These are phyloP conservation scores for Mycena pura DNA, from an alignment of 768 basidiomycete genomes.

Conservation along the genomic window DNA sequence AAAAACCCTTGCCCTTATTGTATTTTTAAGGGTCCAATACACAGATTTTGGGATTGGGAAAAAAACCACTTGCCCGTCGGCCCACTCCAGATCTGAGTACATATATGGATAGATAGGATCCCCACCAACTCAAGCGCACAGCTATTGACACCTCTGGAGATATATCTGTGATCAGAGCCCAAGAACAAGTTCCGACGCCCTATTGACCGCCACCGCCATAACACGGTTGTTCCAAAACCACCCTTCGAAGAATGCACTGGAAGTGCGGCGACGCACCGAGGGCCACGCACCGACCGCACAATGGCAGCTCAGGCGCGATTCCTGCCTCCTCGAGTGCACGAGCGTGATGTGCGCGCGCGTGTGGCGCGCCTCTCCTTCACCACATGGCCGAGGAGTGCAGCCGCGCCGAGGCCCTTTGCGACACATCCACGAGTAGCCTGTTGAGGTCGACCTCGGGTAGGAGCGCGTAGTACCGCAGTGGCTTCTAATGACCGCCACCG, in stretches of 20 bases:
- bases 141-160: too few relatives aligned
- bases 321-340: constrained; percentile 62
- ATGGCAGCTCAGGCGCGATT: constrained; percentile 34
- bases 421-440: constrained; percentile 58
- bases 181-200: too few relatives aligned
- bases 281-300: constrained; percentile 57
- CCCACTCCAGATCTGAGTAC: too few relatives aligned
- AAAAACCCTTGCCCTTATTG: neutral
- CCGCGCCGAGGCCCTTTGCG: constrained; percentile 43
- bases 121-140: too few relatives aligned
- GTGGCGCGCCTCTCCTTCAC: constrained; percentile 54
- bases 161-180: too few relatives aligned
- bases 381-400: constrained; percentile 58
- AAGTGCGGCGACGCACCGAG: constrained; percentile 58
- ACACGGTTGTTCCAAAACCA: constrained; percentile 82
- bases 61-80: too few relatives aligned
- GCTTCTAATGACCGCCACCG: constrained; percentile 77
- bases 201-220: constrained; percentile 85
- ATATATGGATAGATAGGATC: too few relatives aligned
- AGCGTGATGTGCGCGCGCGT: constrained; percentile 85
- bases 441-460: constrained; percentile 74
- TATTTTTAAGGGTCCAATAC: neutral
- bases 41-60: too few relatives aligned
- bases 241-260: constrained; percentile 60
- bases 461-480: constrained; percentile 85